Evolutionary conservation across 2,329 filamentous ascomycete genomes (phyloP).

Genomic region (Nemania sp.): DNA sequence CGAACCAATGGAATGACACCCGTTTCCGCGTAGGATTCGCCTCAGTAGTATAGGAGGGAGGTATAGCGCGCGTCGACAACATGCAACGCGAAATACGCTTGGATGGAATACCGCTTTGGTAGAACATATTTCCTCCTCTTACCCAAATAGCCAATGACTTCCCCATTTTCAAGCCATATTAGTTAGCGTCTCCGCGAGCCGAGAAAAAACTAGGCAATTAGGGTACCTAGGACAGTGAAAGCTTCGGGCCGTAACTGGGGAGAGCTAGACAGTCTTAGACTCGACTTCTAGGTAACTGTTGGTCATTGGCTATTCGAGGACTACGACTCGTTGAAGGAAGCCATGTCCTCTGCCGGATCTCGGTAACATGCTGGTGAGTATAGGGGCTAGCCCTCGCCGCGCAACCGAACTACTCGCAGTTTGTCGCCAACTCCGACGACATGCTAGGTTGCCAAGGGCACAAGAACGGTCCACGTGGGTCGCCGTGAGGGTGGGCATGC

Average conservation of each 20-base stretch:
- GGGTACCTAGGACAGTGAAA: too few species aligned
- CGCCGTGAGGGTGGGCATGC: slow-evolving; percentile 20
- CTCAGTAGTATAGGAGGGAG: background rate
- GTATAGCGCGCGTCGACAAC: background rate
- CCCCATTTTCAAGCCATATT: slow-evolving; percentile 1
- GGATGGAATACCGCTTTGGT: slow-evolving; percentile 9
- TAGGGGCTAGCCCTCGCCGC: background rate
- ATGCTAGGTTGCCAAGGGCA: slow-evolving; percentile 1
- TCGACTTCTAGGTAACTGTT: background rate
- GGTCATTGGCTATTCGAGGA: background rate
- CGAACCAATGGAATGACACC: background rate
- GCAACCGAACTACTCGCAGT: background rate
- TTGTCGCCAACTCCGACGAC: slow-evolving; percentile 13
- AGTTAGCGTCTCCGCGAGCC: slow-evolving; percentile 10
- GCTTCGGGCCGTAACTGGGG: slow-evolving; percentile 1
- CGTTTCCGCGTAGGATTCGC: slow-evolving; percentile 11
- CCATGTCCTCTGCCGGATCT: background rate
- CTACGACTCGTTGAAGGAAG: too few species aligned
- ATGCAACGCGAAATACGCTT: background rate
- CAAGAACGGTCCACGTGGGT: slow-evolving; percentile 15
- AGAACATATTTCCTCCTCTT: slow-evolving; percentile 32
- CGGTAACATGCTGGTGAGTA: slow-evolving; percentile 5
- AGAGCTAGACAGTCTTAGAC: background rate
- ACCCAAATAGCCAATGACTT: background rate
- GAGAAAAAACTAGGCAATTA: slow-evolving; percentile 10